These are phyloP conservation scores for Acmispon strigosus DNA, from an alignment of 306 rosid genomes.

Conservation along the genomic window DNA sequence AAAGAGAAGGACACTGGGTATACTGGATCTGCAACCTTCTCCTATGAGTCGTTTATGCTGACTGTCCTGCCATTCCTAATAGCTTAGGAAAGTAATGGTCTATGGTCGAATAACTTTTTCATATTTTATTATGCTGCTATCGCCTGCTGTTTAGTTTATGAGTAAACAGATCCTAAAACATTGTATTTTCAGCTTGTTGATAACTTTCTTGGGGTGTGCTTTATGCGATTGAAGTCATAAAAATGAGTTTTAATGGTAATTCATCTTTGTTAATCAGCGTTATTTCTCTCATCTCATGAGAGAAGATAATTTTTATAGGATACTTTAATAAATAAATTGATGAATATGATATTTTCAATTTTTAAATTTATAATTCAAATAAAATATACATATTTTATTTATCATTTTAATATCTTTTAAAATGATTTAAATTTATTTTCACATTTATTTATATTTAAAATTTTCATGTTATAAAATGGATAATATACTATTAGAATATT, in stretches of 20 bases:
- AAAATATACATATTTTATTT: too few species aligned
- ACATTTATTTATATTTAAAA: too few species aligned
- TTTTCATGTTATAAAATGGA: too few species aligned
- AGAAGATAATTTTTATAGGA: too few species aligned
- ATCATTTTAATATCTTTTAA: too few species aligned
- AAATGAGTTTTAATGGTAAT: background rate
- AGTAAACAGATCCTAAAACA: background rate
- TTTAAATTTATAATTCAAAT: too few species aligned
- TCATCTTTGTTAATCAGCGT: too few species aligned
- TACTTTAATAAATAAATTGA: too few species aligned
- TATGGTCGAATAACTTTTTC: background rate
- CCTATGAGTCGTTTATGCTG: conserved; percentile 84
- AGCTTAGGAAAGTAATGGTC: conserved; percentile 42
- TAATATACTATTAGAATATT: too few species aligned
- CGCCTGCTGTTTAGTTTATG: background rate
- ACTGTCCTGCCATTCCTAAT: conserved; percentile 85
- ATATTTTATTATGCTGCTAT: background rate
- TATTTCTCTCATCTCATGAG: too few species aligned
- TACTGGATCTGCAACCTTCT: conserved; percentile 72
- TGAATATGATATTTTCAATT: too few species aligned
- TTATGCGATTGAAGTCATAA: background rate
- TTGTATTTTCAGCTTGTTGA: background rate
- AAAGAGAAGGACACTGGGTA: conserved; percentile 78
- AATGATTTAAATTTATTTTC: too few species aligned
- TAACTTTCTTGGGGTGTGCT: background rate